phyloP scores from a whole-genome alignment of 768 basidiomycete species.

The Kwoniella bestiolae region DNA sequence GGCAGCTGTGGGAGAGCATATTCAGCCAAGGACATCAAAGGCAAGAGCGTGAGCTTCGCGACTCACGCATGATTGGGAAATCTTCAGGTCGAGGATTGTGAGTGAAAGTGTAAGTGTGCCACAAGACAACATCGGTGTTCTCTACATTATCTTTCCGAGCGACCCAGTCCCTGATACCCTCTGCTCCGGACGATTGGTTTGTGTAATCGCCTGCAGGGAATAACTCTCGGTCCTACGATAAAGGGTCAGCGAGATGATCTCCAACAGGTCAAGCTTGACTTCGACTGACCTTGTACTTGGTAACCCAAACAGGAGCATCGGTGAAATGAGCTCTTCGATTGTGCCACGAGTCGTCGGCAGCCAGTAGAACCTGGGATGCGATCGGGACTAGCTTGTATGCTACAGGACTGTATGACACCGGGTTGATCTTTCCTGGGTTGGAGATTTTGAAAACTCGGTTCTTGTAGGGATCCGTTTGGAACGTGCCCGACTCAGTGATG shows the following conservation, averaged over 20 bases:
- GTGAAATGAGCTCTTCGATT: constrained; percentile 36
- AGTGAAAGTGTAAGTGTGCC: constrained; percentile 51
- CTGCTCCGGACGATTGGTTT: constrained; percentile 43
- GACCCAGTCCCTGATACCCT: constrained; percentile 26
- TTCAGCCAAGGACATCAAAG: too few species aligned
- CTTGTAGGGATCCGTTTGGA: constrained; percentile 42
- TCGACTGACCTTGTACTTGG: constrained; percentile 28
- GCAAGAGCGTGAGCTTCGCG: too few species aligned
- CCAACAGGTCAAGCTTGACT: neutral
- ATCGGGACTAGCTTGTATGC: constrained; percentile 48
- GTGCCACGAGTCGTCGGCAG: constrained; percentile 27
- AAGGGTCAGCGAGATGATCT: neutral
- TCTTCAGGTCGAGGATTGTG: constrained; percentile 51
- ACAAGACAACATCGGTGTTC: constrained; percentile 39
- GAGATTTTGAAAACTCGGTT: constrained; percentile 47
- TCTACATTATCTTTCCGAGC: constrained; percentile 20
- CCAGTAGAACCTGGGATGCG: constrained; percentile 44
- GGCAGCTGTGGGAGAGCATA: neutral
- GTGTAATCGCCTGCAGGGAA: constrained; percentile 46
- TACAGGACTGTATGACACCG: constrained; percentile 36
- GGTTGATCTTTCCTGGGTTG: constrained; percentile 44
- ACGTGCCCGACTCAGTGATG: constrained; percentile 32
- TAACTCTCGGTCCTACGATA: constrained; percentile 44
- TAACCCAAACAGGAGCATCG: constrained; percentile 42
- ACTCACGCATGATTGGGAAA: constrained; percentile 40